phyloP scores from a whole-genome alignment of 495 filamentous ascomycete species.

The Hypoxylon rickii region DNA sequence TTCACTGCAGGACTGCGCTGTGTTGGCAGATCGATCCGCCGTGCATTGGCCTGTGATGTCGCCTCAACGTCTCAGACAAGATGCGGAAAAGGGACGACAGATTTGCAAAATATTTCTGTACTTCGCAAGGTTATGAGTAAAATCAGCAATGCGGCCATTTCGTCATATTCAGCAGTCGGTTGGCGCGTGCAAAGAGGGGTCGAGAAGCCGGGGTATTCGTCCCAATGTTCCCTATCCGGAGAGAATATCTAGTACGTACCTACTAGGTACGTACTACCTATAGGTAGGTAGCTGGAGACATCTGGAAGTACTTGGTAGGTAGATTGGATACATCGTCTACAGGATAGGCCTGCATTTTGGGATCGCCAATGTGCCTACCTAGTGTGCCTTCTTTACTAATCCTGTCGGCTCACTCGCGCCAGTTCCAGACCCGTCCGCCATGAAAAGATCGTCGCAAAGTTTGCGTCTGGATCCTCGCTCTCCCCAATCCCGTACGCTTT shows the following conservation, averaged over 20 bases:
- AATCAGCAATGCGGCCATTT: too few relatives aligned
- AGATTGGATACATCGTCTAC: too few relatives aligned
- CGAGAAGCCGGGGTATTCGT: conserved; percentile 16
- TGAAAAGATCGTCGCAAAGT: conserved; percentile 7
- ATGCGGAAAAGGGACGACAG: conserved; percentile 6
- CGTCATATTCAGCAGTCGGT: too few relatives aligned
- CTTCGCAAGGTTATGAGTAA: too few relatives aligned
- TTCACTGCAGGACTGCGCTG: conserved; percentile 40
- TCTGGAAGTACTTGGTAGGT: too few relatives aligned
- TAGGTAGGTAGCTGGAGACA: too few relatives aligned
- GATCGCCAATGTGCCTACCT: conserved; percentile 25
- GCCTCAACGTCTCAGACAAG: conserved; percentile 23
- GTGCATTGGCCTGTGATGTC: conserved; percentile 31
- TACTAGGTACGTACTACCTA: not conserved
- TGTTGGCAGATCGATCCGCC: conserved; percentile 41
- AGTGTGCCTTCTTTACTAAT: conserved; percentile 28
- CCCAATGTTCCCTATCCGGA: conserved; percentile 10
- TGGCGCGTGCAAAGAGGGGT: conserved; percentile 16
- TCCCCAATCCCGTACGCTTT: conserved; percentile 3
- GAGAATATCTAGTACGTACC: conserved; percentile 1
- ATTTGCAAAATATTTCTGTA: conserved; percentile 3
- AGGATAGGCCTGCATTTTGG: conserved; percentile 4
- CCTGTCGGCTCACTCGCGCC: conserved; percentile 6
- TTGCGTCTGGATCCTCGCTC: conserved; percentile 23
- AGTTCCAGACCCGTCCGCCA: conserved; percentile 28